These are phyloP conservation scores for Albugo laibachii DNA, from an alignment of 352 stramenopile species.

Conservation along the genomic window DNA sequence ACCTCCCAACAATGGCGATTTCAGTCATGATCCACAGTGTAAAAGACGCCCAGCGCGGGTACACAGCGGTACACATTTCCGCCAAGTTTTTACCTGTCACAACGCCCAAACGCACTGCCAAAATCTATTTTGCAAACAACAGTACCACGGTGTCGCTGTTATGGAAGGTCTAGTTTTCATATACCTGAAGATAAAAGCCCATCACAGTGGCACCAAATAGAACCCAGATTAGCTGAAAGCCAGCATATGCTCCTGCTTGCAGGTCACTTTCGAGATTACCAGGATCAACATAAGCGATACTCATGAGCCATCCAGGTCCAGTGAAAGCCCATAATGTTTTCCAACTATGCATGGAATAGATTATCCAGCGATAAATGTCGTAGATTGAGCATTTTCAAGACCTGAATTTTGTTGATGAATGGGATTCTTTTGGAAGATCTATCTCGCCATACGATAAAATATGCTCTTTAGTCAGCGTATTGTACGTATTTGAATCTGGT, in stretches of 20 bases:
- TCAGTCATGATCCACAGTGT: slow-evolving; percentile 86
- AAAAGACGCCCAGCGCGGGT: slow-evolving; percentile 52
- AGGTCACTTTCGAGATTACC: slow-evolving; percentile 93
- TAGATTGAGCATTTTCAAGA: too few relatives aligned
- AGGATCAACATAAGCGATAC: slow-evolving; percentile 90
- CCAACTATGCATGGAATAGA: slow-evolving; percentile 20
- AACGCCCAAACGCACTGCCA: slow-evolving; percentile 84
- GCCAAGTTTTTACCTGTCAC: slow-evolving; percentile 84
- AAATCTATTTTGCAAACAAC: slow-evolving; percentile 7
- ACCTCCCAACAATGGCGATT: slow-evolving; percentile 76
- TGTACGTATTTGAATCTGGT: too few relatives aligned
- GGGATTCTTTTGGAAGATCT: too few relatives aligned
- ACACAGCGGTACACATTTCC: slow-evolving; percentile 64
- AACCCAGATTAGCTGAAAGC: slow-evolving; percentile 85
- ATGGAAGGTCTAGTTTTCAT: not conserved
- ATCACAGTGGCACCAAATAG: slow-evolving; percentile 79
- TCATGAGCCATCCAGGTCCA: slow-evolving; percentile 80
- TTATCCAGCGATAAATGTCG: too few relatives aligned
- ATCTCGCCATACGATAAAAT: too few relatives aligned
- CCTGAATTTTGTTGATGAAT: too few relatives aligned
- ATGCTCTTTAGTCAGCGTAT: too few relatives aligned
- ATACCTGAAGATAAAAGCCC: slow-evolving; percentile 81
- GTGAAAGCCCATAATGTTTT: slow-evolving; percentile 61
- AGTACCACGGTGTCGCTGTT: not conserved
- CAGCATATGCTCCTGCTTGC: slow-evolving; percentile 77